Percentiles rank a stretch among this genome's conserved stretches.
Conservation (phyloP, 176 grass and related monocot genomes). For the Saccharum officinarum region DNA sequence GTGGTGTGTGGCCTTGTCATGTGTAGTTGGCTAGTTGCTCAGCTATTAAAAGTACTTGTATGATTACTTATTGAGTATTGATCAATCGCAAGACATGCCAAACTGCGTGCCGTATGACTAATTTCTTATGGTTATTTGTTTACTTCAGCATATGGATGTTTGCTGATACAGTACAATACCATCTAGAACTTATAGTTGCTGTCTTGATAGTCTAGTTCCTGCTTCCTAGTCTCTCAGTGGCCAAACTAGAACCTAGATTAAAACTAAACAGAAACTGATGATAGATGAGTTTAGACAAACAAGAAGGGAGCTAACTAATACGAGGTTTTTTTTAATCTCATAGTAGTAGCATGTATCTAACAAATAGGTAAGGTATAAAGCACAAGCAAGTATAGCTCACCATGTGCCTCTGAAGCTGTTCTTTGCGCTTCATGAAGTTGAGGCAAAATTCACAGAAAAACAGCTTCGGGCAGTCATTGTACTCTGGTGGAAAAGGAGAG, state of each 20-base stretch:
- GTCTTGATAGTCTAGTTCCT: neutral
- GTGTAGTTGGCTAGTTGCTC: neutral
- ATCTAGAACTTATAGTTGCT: neutral
- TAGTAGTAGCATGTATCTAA: slow-evolving; percentile 9
- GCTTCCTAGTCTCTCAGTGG: neutral
- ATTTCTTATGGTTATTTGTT: neutral
- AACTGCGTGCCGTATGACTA: neutral
- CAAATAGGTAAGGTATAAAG: neutral
- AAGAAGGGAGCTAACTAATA: neutral
- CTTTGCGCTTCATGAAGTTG: slow-evolving; percentile 99
- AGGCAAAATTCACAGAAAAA: slow-evolving; percentile 99
- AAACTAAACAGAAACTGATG: neutral
- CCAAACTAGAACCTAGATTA: neutral
- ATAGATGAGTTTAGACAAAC: neutral
- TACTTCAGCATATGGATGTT: neutral
- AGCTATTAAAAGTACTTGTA: neutral
- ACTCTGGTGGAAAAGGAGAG: slow-evolving; percentile 96
- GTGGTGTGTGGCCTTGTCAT: neutral
- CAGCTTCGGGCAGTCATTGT: slow-evolving; percentile 89
- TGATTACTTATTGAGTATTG: neutral
- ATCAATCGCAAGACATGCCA: neutral
- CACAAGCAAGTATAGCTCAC: slow-evolving; percentile 44
- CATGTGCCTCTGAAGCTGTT: slow-evolving; percentile 99
- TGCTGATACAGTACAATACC: neutral
- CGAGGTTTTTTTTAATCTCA: neutral